These are phyloP conservation scores for Mesembryanthemum crystallinum DNA, from an alignment of 148 eudicot genomes.

Conservation along the genomic window DNA sequence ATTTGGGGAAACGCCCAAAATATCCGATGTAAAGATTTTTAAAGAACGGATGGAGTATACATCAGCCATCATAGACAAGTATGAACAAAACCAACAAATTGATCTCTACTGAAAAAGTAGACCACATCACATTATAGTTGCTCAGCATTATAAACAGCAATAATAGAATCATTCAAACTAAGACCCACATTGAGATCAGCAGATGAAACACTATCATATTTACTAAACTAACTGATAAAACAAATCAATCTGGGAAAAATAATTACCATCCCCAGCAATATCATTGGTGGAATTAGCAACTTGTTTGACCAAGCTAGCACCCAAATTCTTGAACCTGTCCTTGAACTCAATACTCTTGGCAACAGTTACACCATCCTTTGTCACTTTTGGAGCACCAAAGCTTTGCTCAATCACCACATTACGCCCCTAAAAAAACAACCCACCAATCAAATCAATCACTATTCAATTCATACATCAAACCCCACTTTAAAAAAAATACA, in stretches of 20 bases:
- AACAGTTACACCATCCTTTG: constrained; percentile 95
- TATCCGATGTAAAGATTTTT: no score
- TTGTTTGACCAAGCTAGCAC: constrained; percentile 95
- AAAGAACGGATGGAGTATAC: no score
- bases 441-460: constrained; percentile 34
- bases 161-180: not conserved
- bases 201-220: not conserved
- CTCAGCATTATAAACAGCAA: not conserved
- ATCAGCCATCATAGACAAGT: not conserved
- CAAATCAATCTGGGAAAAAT: not conserved
- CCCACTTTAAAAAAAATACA: not conserved
- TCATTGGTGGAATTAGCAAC: constrained; percentile 97
- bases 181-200: not conserved
- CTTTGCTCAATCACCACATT: constrained; percentile 87
- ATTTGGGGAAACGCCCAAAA: no score
- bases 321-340: constrained; percentile 92
- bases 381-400: constrained; percentile 84
- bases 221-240: not conserved
- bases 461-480: constrained; percentile 35
- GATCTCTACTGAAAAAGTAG: not conserved
- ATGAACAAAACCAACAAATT: not conserved
- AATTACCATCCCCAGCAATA: constrained; percentile 84
- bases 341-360: constrained; percentile 91
- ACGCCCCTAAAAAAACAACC: constrained; percentile 49
- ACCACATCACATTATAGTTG: not conserved